Evolutionary conservation across 306 rosid species (phyloP).

Genomic region (Cucurbita pepo): DNA sequence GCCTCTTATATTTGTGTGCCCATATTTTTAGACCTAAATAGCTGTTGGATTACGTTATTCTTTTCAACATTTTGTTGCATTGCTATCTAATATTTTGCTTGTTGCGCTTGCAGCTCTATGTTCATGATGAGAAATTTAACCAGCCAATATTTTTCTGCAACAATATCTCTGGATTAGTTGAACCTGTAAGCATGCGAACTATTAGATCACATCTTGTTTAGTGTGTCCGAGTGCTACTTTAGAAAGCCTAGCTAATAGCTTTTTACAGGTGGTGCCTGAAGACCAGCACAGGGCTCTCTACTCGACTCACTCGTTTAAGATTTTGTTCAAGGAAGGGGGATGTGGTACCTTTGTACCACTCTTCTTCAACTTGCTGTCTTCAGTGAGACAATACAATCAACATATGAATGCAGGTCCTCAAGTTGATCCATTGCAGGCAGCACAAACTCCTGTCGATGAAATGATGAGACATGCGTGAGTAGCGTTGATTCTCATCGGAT

Average conservation of each 20-base stretch:
- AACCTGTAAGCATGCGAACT: slow-evolving; percentile 51
- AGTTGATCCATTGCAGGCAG: slow-evolving; percentile 76
- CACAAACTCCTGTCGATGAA: slow-evolving; percentile 96
- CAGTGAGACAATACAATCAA: slow-evolving; percentile 73
- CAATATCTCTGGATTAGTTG: slow-evolving; percentile 84
- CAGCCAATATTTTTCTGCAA: slow-evolving; percentile 96
- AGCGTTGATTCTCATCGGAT: not conserved
- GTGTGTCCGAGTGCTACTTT: not conserved
- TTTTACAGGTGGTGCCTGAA: slow-evolving; percentile 65
- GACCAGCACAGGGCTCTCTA: slow-evolving; percentile 64
- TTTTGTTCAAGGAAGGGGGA: slow-evolving; percentile 93
- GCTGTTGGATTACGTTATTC: not conserved
- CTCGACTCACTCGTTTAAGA: slow-evolving; percentile 75
- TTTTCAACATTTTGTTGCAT: not conserved
- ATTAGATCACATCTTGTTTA: not conserved
- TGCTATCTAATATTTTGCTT: not conserved
- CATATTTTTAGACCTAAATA: not conserved
- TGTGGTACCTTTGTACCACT: slow-evolving; percentile 95
- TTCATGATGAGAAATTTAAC: slow-evolving; percentile 74
- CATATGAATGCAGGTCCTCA: slow-evolving; percentile 24
- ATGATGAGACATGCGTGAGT: slow-evolving; percentile 98
- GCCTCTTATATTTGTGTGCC: not conserved
- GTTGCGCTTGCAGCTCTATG: slow-evolving; percentile 48
- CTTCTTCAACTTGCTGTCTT: slow-evolving; percentile 71
- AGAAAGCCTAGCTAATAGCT: not conserved